Evolutionary conservation across 2,329 filamentous ascomycete genomes (phyloP).

Genomic region (Iodosphaeria phyllophila): DNA sequence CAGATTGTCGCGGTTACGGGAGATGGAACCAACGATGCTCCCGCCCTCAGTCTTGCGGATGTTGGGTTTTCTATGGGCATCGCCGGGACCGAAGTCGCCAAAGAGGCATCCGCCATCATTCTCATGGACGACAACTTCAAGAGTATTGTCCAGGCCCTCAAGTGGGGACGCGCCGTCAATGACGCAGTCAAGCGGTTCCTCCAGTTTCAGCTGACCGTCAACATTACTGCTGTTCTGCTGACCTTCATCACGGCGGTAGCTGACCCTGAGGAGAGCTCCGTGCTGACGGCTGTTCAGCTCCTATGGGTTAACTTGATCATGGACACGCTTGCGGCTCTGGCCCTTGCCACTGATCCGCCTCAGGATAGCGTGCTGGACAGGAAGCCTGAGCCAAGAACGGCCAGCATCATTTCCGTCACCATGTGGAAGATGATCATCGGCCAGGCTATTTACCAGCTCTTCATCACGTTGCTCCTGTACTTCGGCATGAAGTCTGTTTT

Average conservation of each 20-base stretch:
- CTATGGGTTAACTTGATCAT: constrained; percentile 96
- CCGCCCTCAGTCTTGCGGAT: constrained; percentile 63
- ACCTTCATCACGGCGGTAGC: constrained; percentile 79
- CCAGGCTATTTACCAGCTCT: constrained; percentile 77
- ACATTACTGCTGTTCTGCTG: constrained; percentile 73
- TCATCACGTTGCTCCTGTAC: constrained; percentile 62
- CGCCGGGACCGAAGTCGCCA: constrained; percentile 65
- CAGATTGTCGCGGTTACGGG: constrained; percentile 72
- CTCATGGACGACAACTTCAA: constrained; percentile 79
- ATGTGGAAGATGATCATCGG: constrained; percentile 99
- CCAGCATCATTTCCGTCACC: constrained; percentile 57
- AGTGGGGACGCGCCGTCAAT: constrained; percentile 64
- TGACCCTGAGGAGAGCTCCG: constrained; percentile 47
- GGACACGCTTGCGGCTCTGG: constrained; percentile 84
- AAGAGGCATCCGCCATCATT: constrained; percentile 71
- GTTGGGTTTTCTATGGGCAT: constrained; percentile 80
- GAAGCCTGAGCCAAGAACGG: constrained; percentile 41
- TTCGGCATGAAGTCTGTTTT: constrained; percentile 43
- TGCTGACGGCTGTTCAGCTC: constrained; percentile 76
- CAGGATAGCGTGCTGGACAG: constrained; percentile 63
- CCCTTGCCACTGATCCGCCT: constrained; percentile 79
- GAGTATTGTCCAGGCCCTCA: constrained; percentile 69
- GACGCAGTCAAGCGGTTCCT: constrained; percentile 63
- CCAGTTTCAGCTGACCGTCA: constrained; percentile 69
- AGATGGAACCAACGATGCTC: constrained; percentile 71